These are phyloP conservation scores for Begonia loranthoides DNA, from an alignment of 306 rosid species.

Conservation along the genomic window DNA sequence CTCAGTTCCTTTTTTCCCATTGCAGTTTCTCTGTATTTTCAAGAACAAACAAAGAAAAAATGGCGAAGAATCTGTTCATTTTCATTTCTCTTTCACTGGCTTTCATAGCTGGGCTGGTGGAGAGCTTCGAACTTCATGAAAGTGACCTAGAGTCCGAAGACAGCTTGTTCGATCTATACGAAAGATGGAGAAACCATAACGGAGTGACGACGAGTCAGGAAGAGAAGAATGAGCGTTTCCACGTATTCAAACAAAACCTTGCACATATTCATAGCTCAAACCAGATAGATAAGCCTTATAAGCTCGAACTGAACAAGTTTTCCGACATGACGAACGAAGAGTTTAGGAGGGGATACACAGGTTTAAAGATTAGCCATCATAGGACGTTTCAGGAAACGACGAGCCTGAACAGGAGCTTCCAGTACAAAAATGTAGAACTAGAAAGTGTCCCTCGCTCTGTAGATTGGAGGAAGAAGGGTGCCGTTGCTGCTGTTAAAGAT, in stretches of 20 bases:
- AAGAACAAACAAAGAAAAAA: neutral
- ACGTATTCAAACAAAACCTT: conserved; percentile 32
- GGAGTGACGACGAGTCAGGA: conserved; percentile 15
- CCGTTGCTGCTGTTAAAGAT: conserved; percentile 25
- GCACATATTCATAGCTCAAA: conserved; percentile 30
- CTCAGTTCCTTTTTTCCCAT: neutral
- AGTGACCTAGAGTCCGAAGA: conserved; percentile 30
- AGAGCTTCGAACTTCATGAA: conserved; percentile 30
- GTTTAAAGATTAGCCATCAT: conserved; percentile 24
- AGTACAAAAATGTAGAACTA: conserved; percentile 7
- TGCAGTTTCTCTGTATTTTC: neutral
- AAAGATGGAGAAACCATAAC: conserved; percentile 37
- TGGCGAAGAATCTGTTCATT: neutral
- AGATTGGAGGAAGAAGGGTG: conserved; percentile 43
- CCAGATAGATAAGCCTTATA: conserved; percentile 37
- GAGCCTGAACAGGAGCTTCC: conserved; percentile 9
- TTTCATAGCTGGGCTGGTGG: conserved; percentile 13
- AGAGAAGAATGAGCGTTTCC: conserved; percentile 30
- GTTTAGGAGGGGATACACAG: conserved; percentile 19
- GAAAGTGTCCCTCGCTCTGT: conserved; percentile 15
- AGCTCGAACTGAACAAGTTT: conserved; percentile 36
- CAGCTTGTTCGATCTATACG: conserved; percentile 24
- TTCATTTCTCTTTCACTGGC: conserved; percentile 9
- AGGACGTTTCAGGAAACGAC: conserved; percentile 10
- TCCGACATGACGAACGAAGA: conserved; percentile 33